Percentiles rank a stretch among this genome's conserved stretches.
phyloP scores from a whole-genome alignment of 208 protist genomes.

The Trypanosoma grayi region DNA sequence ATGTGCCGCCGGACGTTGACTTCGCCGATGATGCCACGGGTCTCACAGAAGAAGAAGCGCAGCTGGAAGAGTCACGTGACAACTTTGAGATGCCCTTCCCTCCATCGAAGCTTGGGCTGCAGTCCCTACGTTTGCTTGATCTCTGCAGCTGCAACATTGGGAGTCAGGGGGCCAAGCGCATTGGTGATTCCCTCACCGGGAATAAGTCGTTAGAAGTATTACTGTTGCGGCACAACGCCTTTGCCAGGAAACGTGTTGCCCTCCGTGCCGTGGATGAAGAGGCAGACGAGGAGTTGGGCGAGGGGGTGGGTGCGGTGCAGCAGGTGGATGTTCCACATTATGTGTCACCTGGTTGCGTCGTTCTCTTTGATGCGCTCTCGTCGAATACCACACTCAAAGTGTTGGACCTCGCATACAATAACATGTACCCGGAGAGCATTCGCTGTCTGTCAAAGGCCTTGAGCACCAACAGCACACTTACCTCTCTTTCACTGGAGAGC shows the following conservation, averaged over 20 bases:
- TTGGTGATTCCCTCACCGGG: slow-evolving; percentile 41
- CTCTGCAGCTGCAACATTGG: slow-evolving; percentile 66
- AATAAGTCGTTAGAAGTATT: slow-evolving; percentile 63
- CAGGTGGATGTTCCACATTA: slow-evolving; percentile 35
- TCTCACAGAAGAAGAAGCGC: slow-evolving; percentile 21
- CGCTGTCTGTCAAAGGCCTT: slow-evolving; percentile 39
- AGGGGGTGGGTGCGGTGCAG: not conserved
- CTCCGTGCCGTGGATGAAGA: slow-evolving; percentile 7
- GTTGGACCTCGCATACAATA: slow-evolving; percentile 73
- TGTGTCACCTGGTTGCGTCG: slow-evolving; percentile 41
- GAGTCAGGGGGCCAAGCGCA: slow-evolving; percentile 41
- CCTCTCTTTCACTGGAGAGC: slow-evolving; percentile 58
- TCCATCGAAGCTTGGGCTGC: slow-evolving; percentile 53
- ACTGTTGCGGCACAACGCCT: slow-evolving; percentile 68
- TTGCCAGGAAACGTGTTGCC: slow-evolving; percentile 33
- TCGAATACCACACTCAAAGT: slow-evolving; percentile 47
- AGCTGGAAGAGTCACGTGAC: slow-evolving; percentile 11
- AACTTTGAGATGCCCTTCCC: slow-evolving; percentile 29
- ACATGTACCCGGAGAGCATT: slow-evolving; percentile 43
- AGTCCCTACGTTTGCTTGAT: slow-evolving; percentile 60
- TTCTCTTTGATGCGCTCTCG: slow-evolving; percentile 40
- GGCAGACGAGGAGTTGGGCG: slow-evolving; percentile 25
- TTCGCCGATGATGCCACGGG: slow-evolving; percentile 18
- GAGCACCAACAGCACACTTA: slow-evolving; percentile 38
- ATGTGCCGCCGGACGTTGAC: slow-evolving; percentile 13